Percentiles rank a stretch among this genome's conserved stretches.
Conservation (phyloP, 441 rosid species). For the Erysimum pusillum region DNA sequence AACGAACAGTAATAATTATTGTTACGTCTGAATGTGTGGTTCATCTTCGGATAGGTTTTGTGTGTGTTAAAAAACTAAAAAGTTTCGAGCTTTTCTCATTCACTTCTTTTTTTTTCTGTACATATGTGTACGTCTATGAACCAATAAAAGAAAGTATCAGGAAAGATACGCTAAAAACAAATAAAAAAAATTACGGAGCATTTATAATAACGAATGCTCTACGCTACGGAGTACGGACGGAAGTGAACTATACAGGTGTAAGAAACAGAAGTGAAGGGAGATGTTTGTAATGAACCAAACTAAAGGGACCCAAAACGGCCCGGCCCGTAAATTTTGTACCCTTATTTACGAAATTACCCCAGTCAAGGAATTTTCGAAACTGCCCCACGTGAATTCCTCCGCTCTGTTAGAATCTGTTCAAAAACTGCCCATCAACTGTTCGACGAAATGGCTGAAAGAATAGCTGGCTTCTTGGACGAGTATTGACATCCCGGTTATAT, state of each 20-base stretch:
- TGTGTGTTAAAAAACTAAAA: conserved; percentile 11
- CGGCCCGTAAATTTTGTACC: not conserved
- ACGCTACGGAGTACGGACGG: too few relatives aligned
- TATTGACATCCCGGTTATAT: conserved; percentile 6
- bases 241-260: not conserved
- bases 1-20: not conserved
- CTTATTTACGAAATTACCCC: not conserved
- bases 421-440: conserved; percentile 34
- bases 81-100: not conserved
- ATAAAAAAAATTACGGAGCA: too few relatives aligned
- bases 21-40: conserved; percentile 41
- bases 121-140: conserved; percentile 15
- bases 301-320: not conserved
- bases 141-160: not conserved
- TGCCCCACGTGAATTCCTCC: not conserved
- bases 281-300: conserved; percentile 1
- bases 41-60: conserved; percentile 33
- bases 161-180: too few relatives aligned
- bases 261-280: not conserved
- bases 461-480: not conserved
- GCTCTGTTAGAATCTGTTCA: not conserved
- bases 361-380: not conserved
- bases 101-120: not conserved
- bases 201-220: too few relatives aligned
- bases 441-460: conserved; percentile 42